Base-by-base conservation (phyloP, 352 stramenopile species). In the Phytophthora idaei region DNA sequence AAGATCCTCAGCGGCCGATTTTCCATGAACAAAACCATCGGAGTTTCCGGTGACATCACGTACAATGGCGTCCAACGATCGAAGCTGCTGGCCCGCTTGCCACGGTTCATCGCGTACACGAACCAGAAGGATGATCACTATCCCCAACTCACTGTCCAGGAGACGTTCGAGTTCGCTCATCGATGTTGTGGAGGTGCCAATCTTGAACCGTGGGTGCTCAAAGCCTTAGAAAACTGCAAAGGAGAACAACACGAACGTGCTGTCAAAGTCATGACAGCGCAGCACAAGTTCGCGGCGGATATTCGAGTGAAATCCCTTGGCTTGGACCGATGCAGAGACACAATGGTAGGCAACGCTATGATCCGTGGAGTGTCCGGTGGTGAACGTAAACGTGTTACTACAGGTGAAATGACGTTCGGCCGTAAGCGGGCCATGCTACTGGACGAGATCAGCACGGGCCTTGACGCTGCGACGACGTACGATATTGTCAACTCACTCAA, bases 121-220 rank as follows among this genome's bases (percentile, higher is more conserved):
- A 72, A 84, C 53, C 81, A 89, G 55, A 78, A 82, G n/a, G 95
- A 98, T 63, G 59, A 81, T 34, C 95, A 98, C 78, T 81, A 90
- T 39, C 80, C 95, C 14, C 71, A 80, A 15, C 73, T 98, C 17
- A 98, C 93, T 0, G 96, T 99, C 1, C 71, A 90, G 25, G 95
- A 99, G 65, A 99, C 93, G 3, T 92, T 98, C 39, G 76, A 90
- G 42, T 98, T 99, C 69, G 87, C 95, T 3, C 96, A 96, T 69
- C 80, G 88, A 49, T 97, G 77, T 55, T 85, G 64, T 37, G 61
- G 54, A 4, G 76, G 73, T 31, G 74, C 70, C 61, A 89, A 57
- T 3, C 64, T 83, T 21, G 76, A 82, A 41, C 71, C 67, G 2
- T 87, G 74, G 73, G 47, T 76, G 14, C 29, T 74, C 1, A 64